These are phyloP conservation scores for Apophysomyces variabilis DNA, from an alignment of 371 early-diverging fungal species.

Conservation along the genomic window DNA sequence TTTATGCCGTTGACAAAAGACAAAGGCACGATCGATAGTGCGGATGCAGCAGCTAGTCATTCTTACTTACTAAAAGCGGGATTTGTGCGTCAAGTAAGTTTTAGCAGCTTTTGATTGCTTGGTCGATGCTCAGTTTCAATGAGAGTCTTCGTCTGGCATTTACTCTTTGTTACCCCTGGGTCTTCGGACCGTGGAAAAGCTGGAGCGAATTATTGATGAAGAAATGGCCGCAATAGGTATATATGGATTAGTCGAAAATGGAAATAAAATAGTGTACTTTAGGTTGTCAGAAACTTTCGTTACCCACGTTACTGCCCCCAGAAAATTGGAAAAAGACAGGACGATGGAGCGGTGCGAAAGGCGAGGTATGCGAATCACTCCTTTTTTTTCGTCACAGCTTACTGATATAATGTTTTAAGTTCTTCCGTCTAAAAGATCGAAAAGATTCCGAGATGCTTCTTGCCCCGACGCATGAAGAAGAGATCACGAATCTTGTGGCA, in stretches of 20 bases:
- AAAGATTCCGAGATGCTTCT: conserved; percentile 72
- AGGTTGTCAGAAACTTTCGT: conserved; percentile 76
- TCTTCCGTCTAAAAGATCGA: conserved; percentile 84
- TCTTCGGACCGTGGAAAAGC: conserved; percentile 71
- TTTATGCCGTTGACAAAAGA: conserved; percentile 44
- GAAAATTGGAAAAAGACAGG: conserved; percentile 82
- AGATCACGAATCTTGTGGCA: conserved; percentile 80
- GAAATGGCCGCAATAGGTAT: conserved; percentile 77
- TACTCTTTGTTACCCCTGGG: conserved; percentile 84
- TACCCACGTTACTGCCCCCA: conserved; percentile 71
- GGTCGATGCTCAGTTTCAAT: background rate
- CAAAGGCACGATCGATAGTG: conserved; percentile 12
- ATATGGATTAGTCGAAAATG: background rate
- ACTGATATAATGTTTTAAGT: conserved; percentile 31
- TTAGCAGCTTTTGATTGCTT: background rate
- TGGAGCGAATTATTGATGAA: conserved; percentile 78
- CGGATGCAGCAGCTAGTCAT: conserved; percentile 31
- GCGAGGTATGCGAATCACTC: conserved; percentile 51
- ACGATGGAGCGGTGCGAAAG: conserved; percentile 74
- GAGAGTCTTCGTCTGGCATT: conserved; percentile 77
- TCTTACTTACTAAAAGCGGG: conserved; percentile 55
- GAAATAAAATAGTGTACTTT: background rate
- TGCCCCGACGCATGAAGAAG: conserved; percentile 94
- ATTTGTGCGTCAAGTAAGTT: conserved; percentile 56
- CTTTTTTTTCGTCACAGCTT: background rate